Percentiles rank a stretch among this genome's conserved stretches.
phyloP scores from a whole-genome alignment of 2,329 filamentous ascomycete genomes.

The Tolypocladium sp. region DNA sequence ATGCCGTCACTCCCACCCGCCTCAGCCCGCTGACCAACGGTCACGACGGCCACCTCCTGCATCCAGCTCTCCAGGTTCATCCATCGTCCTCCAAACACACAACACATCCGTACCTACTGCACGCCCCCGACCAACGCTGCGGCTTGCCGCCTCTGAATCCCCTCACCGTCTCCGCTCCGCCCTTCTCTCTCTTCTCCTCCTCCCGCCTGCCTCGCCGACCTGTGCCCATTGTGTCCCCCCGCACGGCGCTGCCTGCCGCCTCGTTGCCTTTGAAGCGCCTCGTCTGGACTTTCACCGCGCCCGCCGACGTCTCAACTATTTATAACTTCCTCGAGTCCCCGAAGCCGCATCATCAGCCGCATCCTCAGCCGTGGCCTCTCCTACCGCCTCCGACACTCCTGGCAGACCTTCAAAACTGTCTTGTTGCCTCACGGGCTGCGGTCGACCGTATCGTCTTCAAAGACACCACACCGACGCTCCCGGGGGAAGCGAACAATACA shows the following conservation, averaged over 20 bases:
- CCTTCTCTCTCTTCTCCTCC: not conserved
- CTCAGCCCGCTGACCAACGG: not conserved
- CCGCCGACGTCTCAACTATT: not conserved
- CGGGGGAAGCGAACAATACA: not conserved
- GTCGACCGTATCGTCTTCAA: not conserved
- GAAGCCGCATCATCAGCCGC: not conserved
- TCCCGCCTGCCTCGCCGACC: not conserved
- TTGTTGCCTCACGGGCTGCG: not conserved
- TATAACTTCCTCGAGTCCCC: not conserved
- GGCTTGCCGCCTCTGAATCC: not conserved
- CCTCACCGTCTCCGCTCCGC: not conserved
- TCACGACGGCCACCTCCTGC: not conserved
- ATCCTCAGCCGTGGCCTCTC: not conserved
- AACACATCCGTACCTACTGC: not conserved
- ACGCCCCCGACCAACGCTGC: not conserved
- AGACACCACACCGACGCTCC: not conserved
- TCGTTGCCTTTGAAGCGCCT: not conserved
- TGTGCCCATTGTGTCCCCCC: not conserved
- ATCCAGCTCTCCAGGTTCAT: not conserved
- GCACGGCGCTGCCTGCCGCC: not conserved
- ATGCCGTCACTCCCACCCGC: conserved; percentile 8
- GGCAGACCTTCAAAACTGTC: not conserved
- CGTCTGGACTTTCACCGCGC: not conserved
- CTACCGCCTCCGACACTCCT: not conserved
- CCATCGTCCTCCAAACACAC: not conserved